phyloP scores from a whole-genome alignment of 1,139 yeast species.

The Sugiyamaella paludigena region DNA sequence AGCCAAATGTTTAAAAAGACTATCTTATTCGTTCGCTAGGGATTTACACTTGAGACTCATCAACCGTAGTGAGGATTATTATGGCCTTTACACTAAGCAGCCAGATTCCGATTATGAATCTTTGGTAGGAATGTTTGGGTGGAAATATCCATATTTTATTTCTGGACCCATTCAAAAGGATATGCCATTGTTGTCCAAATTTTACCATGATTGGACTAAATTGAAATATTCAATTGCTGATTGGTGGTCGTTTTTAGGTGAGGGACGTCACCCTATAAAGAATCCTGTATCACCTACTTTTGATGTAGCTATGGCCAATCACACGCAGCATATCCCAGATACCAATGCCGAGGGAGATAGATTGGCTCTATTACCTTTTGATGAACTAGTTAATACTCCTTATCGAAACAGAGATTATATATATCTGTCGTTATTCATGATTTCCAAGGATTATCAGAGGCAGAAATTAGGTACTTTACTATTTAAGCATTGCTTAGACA shows the following conservation, averaged over 20 bases:
- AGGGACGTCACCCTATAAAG: constrained; percentile 17
- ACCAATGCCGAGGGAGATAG: constrained; percentile 12
- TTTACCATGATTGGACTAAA: constrained; percentile 9
- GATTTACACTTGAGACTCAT: constrained; percentile 7
- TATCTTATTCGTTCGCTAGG: constrained; percentile 18
- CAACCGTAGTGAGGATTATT: constrained; percentile 2
- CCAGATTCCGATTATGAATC: constrained; percentile 10
- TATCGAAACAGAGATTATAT: constrained; percentile 19
- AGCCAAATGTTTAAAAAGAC: constrained; percentile 14
- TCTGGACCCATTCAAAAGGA: background rate
- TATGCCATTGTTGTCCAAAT: constrained; percentile 2
- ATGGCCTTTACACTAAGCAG: constrained; percentile 9
- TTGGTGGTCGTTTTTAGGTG: constrained; percentile 8
- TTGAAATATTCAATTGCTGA: constrained; percentile 11
- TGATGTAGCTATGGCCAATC: constrained; percentile 6
- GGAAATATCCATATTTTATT: constrained; percentile 13
- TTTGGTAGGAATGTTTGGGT: constrained; percentile 16
- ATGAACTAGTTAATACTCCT: constrained; percentile 14
- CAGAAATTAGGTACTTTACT: constrained; percentile 17
- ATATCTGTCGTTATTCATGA: constrained; percentile 17
- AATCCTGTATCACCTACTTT: constrained; percentile 9
- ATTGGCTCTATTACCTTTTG: constrained; percentile 15
- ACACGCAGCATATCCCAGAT: constrained; percentile 10
- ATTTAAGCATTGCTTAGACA: constrained; percentile 11
- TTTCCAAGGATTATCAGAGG: constrained; percentile 20